These are phyloP conservation scores for Coemansia sp. DNA, from an alignment of 192 early-diverging fungal genomes.

Conservation along the genomic window DNA sequence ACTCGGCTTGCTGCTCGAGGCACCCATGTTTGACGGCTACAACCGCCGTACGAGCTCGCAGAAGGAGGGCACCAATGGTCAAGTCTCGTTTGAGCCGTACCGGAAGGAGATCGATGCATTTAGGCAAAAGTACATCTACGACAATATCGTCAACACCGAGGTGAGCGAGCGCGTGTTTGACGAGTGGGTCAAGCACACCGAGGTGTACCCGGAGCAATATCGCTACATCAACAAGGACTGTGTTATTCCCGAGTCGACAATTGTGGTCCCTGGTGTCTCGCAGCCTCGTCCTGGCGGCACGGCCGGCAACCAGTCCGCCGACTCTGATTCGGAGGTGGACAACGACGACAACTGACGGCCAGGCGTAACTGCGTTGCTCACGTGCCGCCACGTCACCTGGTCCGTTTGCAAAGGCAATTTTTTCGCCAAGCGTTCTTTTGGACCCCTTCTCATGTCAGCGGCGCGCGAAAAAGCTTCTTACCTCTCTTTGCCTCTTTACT, in stretches of 20 bases:
- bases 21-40: slow-evolving; percentile 66
- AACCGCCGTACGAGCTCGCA: slow-evolving; percentile 46
- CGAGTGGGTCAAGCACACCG: slow-evolving; percentile 39
- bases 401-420: too few relatives aligned
- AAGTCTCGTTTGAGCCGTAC: slow-evolving; percentile 59
- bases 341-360: slow-evolving; percentile 32
- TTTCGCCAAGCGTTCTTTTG: too few relatives aligned
- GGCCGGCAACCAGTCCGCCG: not conserved
- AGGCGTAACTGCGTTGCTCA: slow-evolving; percentile 1
- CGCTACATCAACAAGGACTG: slow-evolving; percentile 46
- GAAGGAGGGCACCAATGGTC: slow-evolving; percentile 23
- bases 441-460: too few relatives aligned
- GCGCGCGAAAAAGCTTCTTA: not conserved
- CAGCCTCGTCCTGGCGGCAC: not conserved
- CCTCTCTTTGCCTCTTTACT: not conserved
- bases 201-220: slow-evolving; percentile 48
- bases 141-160: slow-evolving; percentile 74
- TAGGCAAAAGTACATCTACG: slow-evolving; percentile 86
- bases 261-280: slow-evolving; percentile 27
- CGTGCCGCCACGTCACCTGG: not conserved
- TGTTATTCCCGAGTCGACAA: slow-evolving; percentile 45
- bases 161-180: slow-evolving; percentile 56
- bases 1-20: slow-evolving; percentile 82
- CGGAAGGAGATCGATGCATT: slow-evolving; percentile 75
- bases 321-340: slow-evolving; percentile 28